phyloP scores from a whole-genome alignment of 208 protist genomes.

The Crithidia thermophila region DNA sequence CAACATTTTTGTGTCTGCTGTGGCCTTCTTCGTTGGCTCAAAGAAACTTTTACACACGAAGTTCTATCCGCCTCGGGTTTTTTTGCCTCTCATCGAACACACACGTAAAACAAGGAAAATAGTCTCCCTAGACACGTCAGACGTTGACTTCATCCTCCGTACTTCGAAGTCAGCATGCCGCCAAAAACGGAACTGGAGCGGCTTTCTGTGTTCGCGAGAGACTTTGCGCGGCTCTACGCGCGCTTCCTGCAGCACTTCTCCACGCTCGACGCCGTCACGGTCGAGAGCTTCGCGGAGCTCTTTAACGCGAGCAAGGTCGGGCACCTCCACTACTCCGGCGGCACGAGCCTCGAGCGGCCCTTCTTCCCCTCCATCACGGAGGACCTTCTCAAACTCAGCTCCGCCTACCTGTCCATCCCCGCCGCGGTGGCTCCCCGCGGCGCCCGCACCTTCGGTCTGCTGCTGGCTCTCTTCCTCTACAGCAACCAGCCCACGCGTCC shows the following conservation, averaged over 20 bases:
- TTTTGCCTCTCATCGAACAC: constrained; percentile 1
- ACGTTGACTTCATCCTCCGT: not conserved
- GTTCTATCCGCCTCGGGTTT: not conserved
- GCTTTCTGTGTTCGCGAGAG: constrained; percentile 48
- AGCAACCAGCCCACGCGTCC: constrained; percentile 54
- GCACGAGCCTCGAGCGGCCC: constrained; percentile 40
- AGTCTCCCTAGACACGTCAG: too few species aligned
- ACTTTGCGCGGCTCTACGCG: constrained; percentile 60
- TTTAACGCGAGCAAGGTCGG: constrained; percentile 60
- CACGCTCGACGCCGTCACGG: constrained; percentile 23
- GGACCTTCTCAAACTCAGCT: constrained; percentile 63
- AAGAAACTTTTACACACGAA: too few species aligned
- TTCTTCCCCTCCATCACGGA: constrained; percentile 48
- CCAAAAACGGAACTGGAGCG: constrained; percentile 23
- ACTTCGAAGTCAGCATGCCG: constrained; percentile 6
- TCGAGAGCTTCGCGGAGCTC: constrained; percentile 51
- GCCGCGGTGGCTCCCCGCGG: constrained; percentile 32
- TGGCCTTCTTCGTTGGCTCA: too few species aligned
- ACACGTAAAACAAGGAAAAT: too few species aligned
- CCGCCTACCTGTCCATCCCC: constrained; percentile 67
- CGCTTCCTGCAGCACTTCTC: constrained; percentile 35
- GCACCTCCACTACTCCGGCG: constrained; percentile 76
- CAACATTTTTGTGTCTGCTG: not conserved
- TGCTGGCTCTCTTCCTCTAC: constrained; percentile 64
- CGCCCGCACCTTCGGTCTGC: constrained; percentile 63